Evolutionary conservation across 495 filamentous ascomycete species (phyloP).

Genomic region (Trichoderma erinaceum): DNA sequence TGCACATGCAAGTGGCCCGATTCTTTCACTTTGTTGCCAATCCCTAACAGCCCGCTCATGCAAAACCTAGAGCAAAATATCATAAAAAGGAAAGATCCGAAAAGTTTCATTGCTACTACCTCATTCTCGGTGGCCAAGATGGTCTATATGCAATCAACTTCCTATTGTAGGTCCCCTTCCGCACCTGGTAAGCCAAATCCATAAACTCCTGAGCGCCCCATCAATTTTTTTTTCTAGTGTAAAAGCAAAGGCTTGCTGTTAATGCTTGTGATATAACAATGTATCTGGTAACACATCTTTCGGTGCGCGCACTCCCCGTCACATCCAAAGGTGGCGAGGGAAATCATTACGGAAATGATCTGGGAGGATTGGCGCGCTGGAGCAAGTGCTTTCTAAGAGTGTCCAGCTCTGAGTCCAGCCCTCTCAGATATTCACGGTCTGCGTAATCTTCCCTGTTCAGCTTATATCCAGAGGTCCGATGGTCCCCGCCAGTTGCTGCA

Average conservation of each 20-base stretch:
- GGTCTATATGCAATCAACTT: not conserved
- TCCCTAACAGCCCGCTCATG: not conserved
- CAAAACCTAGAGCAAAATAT: not conserved
- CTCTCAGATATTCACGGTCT: not conserved
- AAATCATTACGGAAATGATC: not conserved
- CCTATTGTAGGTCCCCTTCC: not conserved
- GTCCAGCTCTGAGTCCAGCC: not conserved
- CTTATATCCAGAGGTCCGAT: not conserved
- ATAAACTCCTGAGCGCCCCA: slow-evolving; percentile 7
- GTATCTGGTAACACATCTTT: not conserved
- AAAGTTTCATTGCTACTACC: not conserved
- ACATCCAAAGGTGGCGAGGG: not conserved
- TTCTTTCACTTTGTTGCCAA: not conserved
- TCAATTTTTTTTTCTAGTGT: not conserved
- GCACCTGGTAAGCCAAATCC: not conserved
- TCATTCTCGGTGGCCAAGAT: not conserved
- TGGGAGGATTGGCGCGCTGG: slow-evolving; percentile 2
- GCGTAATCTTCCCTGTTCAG: not conserved
- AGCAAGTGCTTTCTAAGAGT: slow-evolving; percentile 8
- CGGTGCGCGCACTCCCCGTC: not conserved
- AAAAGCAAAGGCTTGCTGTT: slow-evolving; percentile 1
- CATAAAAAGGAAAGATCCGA: too few relatives aligned
- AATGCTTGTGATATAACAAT: not conserved
- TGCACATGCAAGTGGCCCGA: not conserved
- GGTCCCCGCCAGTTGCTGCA: not conserved